Base-by-base conservation (phyloP, 83 land plant species). In the Picea abies region DNA sequence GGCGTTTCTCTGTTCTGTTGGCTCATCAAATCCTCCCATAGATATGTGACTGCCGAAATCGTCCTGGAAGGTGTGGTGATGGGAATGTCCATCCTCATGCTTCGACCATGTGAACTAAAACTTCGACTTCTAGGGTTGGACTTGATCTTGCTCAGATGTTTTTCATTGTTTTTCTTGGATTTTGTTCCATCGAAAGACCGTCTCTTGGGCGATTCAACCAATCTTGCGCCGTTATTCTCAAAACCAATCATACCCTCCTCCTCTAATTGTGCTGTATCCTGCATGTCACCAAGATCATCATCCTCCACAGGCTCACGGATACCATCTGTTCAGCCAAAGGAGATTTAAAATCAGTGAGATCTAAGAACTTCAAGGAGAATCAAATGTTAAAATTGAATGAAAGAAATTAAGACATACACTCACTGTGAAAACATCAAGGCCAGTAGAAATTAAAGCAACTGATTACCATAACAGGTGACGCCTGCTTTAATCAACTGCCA, bases 11-110 rank as follows among this genome's bases (percentile, higher is more conserved):
- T 89, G 47, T 81, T 86, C n/a, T 84, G 78, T 70, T 84, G 90
- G 49, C 76, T 89, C 4, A 83, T 80, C 12, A 90, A 73, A 75
- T 92, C 94, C 10, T 84, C 91, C 89, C 91, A 81, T 22, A 90
- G 23, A 71, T 84, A 81, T 19, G 82, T 85, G 60, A 89, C 63
- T 14, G 91, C 91, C 4, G 91, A 89, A 39, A 89, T 61, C 25
- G 91, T 86, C 56, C 86, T 82, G 3, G 89, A 63, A 15, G 91
- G 91, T 10, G 82, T 91, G 14, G 93, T 91, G 3, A 87, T 52
- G 4, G 93, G 94, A 64, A 92, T 90, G 76, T 90, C 83, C 63
- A 92, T 85, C 49, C 63, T 85, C 81, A 90, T 75, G 82, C 73
- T 92, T 82, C 85, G 88, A 39, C 90, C 94, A 52, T 90, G 89